Evolutionary conservation across 768 basidiomycete genomes (phyloP).

Genomic region (Agaricus sinodeliciosus): DNA sequence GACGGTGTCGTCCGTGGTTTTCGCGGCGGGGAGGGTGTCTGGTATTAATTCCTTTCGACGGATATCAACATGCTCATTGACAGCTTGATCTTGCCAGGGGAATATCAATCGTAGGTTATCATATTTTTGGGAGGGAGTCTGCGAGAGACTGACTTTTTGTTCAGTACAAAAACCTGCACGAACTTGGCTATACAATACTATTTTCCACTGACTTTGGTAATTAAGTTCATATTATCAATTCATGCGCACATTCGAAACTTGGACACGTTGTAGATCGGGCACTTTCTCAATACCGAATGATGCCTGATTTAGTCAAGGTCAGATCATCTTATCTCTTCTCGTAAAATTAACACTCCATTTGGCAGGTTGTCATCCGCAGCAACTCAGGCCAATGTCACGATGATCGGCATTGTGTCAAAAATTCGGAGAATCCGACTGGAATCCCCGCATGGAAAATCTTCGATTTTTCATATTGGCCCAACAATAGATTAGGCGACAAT

Average conservation of each 20-base stretch:
- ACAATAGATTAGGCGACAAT: not conserved
- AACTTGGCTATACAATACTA: slow-evolving; percentile 20
- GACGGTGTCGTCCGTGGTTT: slow-evolving; percentile 14
- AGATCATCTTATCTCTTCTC: not conserved
- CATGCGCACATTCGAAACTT: not conserved
- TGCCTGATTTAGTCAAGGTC: slow-evolving; percentile 26
- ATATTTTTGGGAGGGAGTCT: not conserved
- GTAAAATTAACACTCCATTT: not conserved
- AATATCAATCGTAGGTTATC: slow-evolving; percentile 18
- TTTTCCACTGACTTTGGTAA: slow-evolving; percentile 19
- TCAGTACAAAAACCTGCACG: slow-evolving; percentile 19
- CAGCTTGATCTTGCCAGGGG: slow-evolving; percentile 13
- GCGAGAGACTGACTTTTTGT: not conserved
- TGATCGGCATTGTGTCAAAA: slow-evolving; percentile 22
- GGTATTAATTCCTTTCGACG: slow-evolving; percentile 14
- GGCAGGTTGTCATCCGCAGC: slow-evolving; percentile 21
- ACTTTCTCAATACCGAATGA: slow-evolving; percentile 22
- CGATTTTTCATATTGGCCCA: slow-evolving; percentile 22
- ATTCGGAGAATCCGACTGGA: slow-evolving; percentile 21
- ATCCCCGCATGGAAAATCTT: slow-evolving; percentile 33
- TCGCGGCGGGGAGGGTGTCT: slow-evolving; percentile 22
- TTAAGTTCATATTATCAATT: not conserved
- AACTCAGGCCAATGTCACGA: slow-evolving; percentile 20
- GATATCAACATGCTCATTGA: not conserved
- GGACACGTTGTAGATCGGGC: slow-evolving; percentile 15